Evolutionary conservation across 768 basidiomycete genomes (phyloP), one percentile per base, ranked within the genome.

Genomic region (Lactifluus echinatus): DNA sequence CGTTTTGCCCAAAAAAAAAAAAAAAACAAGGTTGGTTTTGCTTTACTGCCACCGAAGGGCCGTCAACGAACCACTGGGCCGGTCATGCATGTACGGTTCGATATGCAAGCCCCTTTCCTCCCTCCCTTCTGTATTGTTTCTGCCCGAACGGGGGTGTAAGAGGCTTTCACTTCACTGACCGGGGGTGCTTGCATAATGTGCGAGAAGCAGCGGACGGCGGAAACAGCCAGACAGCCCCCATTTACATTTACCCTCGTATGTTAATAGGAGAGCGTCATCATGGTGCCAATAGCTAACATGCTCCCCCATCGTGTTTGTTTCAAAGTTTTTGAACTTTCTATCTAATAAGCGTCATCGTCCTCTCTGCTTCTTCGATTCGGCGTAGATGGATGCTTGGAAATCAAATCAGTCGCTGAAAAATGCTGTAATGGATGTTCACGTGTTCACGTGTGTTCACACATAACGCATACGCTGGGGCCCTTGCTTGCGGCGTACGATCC

Each of bases 201-300:
- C 15, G 19, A 54, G 44, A 54, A 54, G 53, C 53, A 44, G 34
- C 21, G n/a, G n/a, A n/a, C n/a, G n/a, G n/a, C n/a, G 40, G 40
- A 21, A 42, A 19, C 10, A 11, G n/a, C n/a, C n/a, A n/a, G n/a
- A n/a, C n/a, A n/a, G n/a, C n/a, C n/a, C n/a, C n/a, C n/a, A n/a
- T n/a, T n/a, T n/a, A n/a, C 3, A 45, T 34, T 24, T 53, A 29
- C 12, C 24, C 34, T 24, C 4, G 53, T 53, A 53, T 36, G 31
- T 43, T 23, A 34, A 17, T 8, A n/a, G 26, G 15, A 34, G 53
- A 10, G 19, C 24, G 40, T 42, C 40, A 42, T 42, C 21, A 12
- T 42, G 21, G 21, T 31, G 28, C n/a, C 19, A 2, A 12, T 21
- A 29, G 40, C n/a, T 29, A 46, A 46, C 45, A 37, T 55, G 45